Conservation (phyloP, 768 basidiomycete genomes). For the Lenzites betulinus region DNA sequence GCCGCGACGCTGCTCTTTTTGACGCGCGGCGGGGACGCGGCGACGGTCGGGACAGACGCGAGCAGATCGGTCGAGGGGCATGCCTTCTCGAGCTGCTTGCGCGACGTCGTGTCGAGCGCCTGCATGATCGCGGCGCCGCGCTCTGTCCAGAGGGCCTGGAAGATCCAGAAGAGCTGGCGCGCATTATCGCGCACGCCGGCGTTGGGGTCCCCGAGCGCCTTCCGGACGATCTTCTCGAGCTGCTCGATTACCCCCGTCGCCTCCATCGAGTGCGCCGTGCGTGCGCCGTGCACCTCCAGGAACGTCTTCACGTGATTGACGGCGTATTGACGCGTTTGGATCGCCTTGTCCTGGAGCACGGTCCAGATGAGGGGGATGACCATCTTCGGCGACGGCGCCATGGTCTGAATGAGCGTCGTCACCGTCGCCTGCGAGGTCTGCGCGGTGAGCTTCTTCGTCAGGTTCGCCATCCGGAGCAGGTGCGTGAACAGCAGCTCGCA, state of each 20-base stretch:
- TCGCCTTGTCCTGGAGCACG: slow-evolving; percentile 77
- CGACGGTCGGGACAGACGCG: slow-evolving; percentile 40
- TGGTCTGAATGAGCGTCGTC: slow-evolving; percentile 64
- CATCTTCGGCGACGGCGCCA: slow-evolving; percentile 69
- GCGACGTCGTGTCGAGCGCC: slow-evolving; percentile 62
- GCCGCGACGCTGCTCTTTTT: slow-evolving; percentile 87
- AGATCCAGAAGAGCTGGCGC: slow-evolving; percentile 78
- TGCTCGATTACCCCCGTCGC: slow-evolving; percentile 64
- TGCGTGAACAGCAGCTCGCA: slow-evolving; percentile 77
- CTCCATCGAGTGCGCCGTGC: slow-evolving; percentile 69
- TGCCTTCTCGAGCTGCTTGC: slow-evolving; percentile 85
- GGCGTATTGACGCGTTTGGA: slow-evolving; percentile 68
- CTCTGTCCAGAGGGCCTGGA: slow-evolving; percentile 74
- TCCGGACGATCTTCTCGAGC: slow-evolving; percentile 74
- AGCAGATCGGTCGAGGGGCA: slow-evolving; percentile 62
- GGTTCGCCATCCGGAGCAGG: slow-evolving; percentile 81
- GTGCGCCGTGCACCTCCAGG: slow-evolving; percentile 69
- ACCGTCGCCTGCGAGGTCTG: slow-evolving; percentile 81
- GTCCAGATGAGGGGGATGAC: slow-evolving; percentile 69
- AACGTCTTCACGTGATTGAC: slow-evolving; percentile 75
- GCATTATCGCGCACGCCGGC: slow-evolving; percentile 75
- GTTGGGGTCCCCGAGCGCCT: slow-evolving; percentile 76
- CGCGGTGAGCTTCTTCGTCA: slow-evolving; percentile 91
- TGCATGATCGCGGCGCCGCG: slow-evolving; percentile 65
- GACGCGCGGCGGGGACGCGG: slow-evolving; percentile 52